Conservation (phyloP, 108 stramenopile species). For the Conticribra guillardii region DNA sequence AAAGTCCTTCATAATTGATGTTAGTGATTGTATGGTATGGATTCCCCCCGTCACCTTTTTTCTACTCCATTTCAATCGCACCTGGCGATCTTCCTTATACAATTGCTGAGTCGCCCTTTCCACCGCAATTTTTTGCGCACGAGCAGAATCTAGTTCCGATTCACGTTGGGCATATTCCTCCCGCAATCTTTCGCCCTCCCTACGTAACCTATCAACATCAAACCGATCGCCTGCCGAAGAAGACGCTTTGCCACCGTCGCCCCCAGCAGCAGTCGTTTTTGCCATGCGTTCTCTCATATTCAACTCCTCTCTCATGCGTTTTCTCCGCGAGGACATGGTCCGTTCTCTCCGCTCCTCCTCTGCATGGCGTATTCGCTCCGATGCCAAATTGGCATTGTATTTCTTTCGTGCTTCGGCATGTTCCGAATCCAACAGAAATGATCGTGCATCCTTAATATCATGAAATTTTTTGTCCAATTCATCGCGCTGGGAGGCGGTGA, state of each 20-base stretch:
- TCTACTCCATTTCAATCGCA: slow-evolving; percentile 85
- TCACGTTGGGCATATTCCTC: slow-evolving; percentile 62
- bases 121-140: slow-evolving; percentile 32
- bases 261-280: background rate
- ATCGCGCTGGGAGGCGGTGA: slow-evolving; percentile 23
- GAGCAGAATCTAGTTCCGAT: slow-evolving; percentile 47
- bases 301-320: slow-evolving; percentile 76
- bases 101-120: slow-evolving; percentile 38
- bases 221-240: slow-evolving; percentile 41
- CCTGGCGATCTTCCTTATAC: slow-evolving; percentile 66
- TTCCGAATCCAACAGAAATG: slow-evolving; percentile 69
- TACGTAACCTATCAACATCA: slow-evolving; percentile 61
- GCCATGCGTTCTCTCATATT: slow-evolving; percentile 62
- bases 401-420: slow-evolving; percentile 53
- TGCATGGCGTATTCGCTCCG: slow-evolving; percentile 56
- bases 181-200: slow-evolving; percentile 63
- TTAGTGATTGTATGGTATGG: slow-evolving; percentile 70
- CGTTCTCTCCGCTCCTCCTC: slow-evolving; percentile 66
- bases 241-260: background rate
- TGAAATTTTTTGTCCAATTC: slow-evolving; percentile 57
- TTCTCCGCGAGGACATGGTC: slow-evolving; percentile 70
- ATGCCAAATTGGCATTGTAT: slow-evolving; percentile 69
- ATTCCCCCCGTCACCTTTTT: slow-evolving; percentile 64
- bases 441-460: slow-evolving; percentile 66
- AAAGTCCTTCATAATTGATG: slow-evolving; percentile 58